phyloP scores from a whole-genome alignment of 1,139 yeast species.

The Yamadazyma jaroonii region DNA sequence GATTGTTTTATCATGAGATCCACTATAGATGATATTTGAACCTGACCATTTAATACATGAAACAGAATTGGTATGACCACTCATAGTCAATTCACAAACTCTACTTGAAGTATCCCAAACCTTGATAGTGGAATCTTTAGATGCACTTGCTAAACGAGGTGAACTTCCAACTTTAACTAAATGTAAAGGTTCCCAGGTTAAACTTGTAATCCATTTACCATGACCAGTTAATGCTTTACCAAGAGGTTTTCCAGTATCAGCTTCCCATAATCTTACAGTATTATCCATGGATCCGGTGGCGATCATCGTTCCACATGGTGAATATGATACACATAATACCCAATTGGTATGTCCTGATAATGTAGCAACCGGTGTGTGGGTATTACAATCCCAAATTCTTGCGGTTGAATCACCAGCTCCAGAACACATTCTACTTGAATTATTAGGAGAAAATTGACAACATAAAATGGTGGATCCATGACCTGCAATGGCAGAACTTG shows the following conservation, averaged over 20 bases:
- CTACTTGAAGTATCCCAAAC: slow-evolving; percentile 88
- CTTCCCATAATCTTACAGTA: slow-evolving; percentile 85
- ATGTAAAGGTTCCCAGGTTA: slow-evolving; percentile 95
- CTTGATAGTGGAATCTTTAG: slow-evolving; percentile 87
- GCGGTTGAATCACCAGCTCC: slow-evolving; percentile 99
- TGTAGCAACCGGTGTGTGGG: slow-evolving; percentile 85
- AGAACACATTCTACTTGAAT: slow-evolving; percentile 82
- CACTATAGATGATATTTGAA: slow-evolving; percentile 76
- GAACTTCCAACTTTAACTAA: slow-evolving; percentile 59
- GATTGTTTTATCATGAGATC: slow-evolving; percentile 93
- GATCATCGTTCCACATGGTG: slow-evolving; percentile 85
- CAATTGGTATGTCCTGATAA: slow-evolving; percentile 86
- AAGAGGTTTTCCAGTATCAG: slow-evolving; percentile 66
- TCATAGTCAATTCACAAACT: slow-evolving; percentile 64
- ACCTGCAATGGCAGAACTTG: slow-evolving; percentile 91
- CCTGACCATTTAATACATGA: slow-evolving; percentile 98
- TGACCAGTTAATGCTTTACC: slow-evolving; percentile 83
- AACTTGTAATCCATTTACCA: slow-evolving; percentile 81
- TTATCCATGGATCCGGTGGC: slow-evolving; percentile 98
- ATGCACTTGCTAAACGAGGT: slow-evolving; percentile 81
- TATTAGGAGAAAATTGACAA: slow-evolving; percentile 90
- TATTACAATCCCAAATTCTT: slow-evolving; percentile 94
- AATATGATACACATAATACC: slow-evolving; percentile 92
- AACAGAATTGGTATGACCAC: slow-evolving; percentile 87
- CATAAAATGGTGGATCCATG: slow-evolving; percentile 93